Percentiles rank a stretch among this genome's conserved stretches.
phyloP scores from a whole-genome alignment of 2,329 filamentous ascomycete species.

The Plectosphaerella cucumerina region DNA sequence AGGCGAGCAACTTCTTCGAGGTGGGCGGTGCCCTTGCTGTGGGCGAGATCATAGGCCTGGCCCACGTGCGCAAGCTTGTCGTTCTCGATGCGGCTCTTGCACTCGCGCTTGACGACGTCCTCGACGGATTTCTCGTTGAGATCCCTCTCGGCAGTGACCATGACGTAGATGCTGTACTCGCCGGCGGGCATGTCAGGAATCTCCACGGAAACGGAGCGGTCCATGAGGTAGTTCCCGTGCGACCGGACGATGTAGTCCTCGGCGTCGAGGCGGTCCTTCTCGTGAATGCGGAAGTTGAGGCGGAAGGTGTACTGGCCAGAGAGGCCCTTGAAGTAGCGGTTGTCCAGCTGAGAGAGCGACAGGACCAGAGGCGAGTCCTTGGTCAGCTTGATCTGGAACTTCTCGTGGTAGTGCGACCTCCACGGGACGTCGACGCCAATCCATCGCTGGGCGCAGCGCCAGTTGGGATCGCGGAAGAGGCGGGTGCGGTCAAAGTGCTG shows the following conservation, averaged over 20 bases:
- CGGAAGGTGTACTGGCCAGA: constrained; percentile 53
- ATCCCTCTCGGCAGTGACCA: constrained; percentile 47
- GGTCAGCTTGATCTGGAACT: constrained; percentile 54
- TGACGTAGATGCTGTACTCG: constrained; percentile 53
- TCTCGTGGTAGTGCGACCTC: constrained; percentile 58
- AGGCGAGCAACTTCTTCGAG: constrained; percentile 46
- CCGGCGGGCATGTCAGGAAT: constrained; percentile 51
- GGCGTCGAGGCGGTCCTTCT: constrained; percentile 41
- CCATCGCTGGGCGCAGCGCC: constrained; percentile 56
- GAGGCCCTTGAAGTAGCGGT: constrained; percentile 58
- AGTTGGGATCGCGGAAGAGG: constrained; percentile 54
- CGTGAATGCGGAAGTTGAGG: constrained; percentile 48
- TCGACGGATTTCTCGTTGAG: constrained; percentile 41
- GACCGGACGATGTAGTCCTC: constrained; percentile 58
- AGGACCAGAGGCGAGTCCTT: constrained; percentile 55
- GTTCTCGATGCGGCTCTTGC: constrained; percentile 42
- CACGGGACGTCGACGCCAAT: constrained; percentile 59
- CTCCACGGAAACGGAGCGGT: constrained; percentile 55
- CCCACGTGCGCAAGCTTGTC: constrained; percentile 57
- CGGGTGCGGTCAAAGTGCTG: constrained; percentile 58
- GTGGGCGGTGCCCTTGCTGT: constrained; percentile 51
- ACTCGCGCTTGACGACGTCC: constrained; percentile 51
- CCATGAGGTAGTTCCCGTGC: constrained; percentile 55
- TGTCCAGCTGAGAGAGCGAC: constrained; percentile 58
- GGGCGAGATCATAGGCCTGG: constrained; percentile 55